Conservation (phyloP, 176 grass and related monocot genomes). For the Carex myosuroides region DNA sequence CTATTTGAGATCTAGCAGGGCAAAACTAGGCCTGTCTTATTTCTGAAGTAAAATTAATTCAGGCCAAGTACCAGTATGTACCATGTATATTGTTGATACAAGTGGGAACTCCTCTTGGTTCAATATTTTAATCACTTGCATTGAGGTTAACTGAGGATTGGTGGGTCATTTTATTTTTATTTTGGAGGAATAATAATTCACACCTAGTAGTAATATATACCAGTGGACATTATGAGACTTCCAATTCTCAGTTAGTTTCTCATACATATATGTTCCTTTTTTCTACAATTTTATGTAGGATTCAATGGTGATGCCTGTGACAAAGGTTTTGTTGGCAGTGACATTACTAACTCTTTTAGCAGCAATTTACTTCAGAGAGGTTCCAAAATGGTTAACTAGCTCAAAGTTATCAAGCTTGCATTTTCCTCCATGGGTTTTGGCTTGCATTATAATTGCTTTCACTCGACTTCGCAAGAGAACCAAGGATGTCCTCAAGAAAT, state of each 20-base stretch:
- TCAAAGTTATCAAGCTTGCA: constrained; percentile 33
- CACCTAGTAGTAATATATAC: background rate
- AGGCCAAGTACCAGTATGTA: background rate
- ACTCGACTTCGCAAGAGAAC: constrained; percentile 78
- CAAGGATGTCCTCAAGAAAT: constrained; percentile 67
- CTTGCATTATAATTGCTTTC: constrained; percentile 74
- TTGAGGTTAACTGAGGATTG: background rate
- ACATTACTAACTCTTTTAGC: constrained; percentile 35
- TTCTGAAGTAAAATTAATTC: background rate
- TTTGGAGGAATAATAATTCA: background rate
- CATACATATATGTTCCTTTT: background rate
- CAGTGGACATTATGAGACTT: background rate
- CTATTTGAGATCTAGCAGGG: background rate
- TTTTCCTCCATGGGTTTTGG: constrained; percentile 89
- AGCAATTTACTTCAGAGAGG: constrained; percentile 55
- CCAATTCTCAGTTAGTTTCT: background rate
- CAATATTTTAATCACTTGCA: background rate
- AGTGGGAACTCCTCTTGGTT: background rate
- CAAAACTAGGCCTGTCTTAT: background rate
- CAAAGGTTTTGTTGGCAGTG: constrained; percentile 58
- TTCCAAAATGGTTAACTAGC: constrained; percentile 48
- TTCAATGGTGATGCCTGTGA: constrained; percentile 82
- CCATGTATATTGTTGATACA: background rate
- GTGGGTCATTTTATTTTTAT: background rate
- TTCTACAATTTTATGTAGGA: constrained; percentile 32